Base-by-base conservation (phyloP, 768 basidiomycete species). In the Tricholomella constricta region DNA sequence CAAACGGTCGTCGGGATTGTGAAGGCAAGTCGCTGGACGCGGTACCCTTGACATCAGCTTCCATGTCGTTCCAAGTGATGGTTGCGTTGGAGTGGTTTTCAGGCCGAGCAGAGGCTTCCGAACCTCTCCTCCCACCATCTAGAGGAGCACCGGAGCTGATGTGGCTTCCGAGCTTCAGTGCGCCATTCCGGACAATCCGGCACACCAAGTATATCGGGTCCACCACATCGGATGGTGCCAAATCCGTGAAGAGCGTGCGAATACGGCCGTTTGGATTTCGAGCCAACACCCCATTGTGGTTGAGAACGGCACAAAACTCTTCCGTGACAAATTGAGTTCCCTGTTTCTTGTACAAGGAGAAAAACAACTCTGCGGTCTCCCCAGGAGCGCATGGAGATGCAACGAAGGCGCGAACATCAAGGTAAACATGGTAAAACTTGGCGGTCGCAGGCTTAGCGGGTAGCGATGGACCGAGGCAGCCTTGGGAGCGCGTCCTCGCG, bases 401-500 rank as follows among this genome's bases (percentile, higher is more conserved):
- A 27, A 95, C 88, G 64, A 98, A 94, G 0, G 94, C 94, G 17
- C 91, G 88, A 8, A 98, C 71, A 60, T 98, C 95, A 56, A 98
- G 79, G 65, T 85, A 92, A 48, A 95, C 78, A 62, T 98, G 95
- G 64, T 89, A 94, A 68, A 94, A 94, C 57, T 88, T 88, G 40
- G 82, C 80, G 25, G 80, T 67, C 23, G 76, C 61, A n/a, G 72
- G 71, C 54, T 72, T 79, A 12, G 60, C 32, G 32, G 72, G 46
- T 23, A 69, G 58, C 6, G 68, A 58, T 22, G 67, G 54, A 15
- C 58, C 62, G 17, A 71, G 60, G 46, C 62, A 71, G 17, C 66
- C 67, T 34, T 74, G 65, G 27, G 78, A 78, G 22, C 72, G 73
- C 31, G 73, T 72, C 20, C 71, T 67, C 51, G 73, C 71, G 45